Base-by-base conservation (phyloP, 2,329 filamentous ascomycete genomes). In the Aspergillus alliaceus region DNA sequence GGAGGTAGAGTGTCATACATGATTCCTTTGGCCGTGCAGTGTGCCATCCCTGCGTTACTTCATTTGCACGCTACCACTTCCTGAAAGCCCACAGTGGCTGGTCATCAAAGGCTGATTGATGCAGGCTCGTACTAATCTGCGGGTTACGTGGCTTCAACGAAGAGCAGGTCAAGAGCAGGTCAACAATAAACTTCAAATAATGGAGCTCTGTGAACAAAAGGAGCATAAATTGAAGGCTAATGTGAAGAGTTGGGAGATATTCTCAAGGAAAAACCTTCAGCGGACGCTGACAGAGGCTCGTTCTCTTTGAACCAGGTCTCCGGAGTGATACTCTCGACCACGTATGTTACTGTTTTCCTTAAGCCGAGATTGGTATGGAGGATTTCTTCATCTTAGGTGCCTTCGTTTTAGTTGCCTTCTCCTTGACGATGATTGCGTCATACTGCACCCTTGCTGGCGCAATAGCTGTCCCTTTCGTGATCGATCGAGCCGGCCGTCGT, bases 281-380 rank as follows among this genome's bases (percentile, higher is more conserved):
- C 72, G 73, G 15, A 76, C 74, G 15, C 51, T 76, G 31, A 70
- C 69, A 6, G 72, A 68, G 72, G 72, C 3, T 69, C 72, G 1
- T 72, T 74, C 51, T 72, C 68, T 34, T 59, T 74, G 18, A 73
- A 72, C 46, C 73, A 76, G 50, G 65, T 76, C 20, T 72, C 71
- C 5, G 73, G 73, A 11, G 56, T 75, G 51, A 74, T 75, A 31
- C 65, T 76, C 8, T 71, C 70, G 22, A 71, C 68, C 1, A 75
- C 73, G 2, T 77, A 76, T 53, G 66, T 72, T 9, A 75, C 73
- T 0, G 67, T 75, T 47, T 72, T 76, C 52, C 66, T 76, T 11
- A 69, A n/a, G n/a, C 69, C 11, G 64, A 71, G 32, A 60, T 72
- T 31, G 72, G 71, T 2, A 62, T 74, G 18, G 66, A 61, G 8